These are phyloP conservation scores for Rhodomyrtus psidioides DNA, from an alignment of 441 rosid species.

Conservation along the genomic window DNA sequence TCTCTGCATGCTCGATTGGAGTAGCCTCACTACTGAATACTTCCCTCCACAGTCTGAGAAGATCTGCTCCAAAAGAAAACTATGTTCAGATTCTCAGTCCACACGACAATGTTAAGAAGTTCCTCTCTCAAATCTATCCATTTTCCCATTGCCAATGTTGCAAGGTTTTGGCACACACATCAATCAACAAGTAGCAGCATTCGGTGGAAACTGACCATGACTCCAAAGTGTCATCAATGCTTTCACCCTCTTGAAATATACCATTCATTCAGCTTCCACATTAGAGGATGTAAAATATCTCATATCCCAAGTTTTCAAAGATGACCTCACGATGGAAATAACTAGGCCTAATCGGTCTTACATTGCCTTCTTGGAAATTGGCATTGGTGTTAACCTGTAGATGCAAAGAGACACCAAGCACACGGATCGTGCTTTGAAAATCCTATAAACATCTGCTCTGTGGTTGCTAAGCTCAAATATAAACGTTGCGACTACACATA, in stretches of 20 bases:
- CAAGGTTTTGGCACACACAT: neutral
- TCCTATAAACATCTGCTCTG: neutral
- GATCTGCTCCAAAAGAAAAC: constrained; percentile 45
- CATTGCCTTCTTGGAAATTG: neutral
- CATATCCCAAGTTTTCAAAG: neutral
- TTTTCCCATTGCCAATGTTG: neutral
- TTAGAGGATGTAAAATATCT: neutral
- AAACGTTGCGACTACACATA: neutral
- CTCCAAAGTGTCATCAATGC: neutral
- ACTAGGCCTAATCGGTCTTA: neutral
- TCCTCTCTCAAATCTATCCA: neutral
- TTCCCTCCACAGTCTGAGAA: constrained; percentile 64
- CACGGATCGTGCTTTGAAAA: neutral
- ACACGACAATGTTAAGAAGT: neutral
- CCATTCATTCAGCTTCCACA: neutral
- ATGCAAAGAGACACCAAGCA: neutral
- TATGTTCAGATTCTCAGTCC: neutral
- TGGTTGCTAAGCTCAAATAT: neutral
- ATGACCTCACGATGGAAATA: neutral
- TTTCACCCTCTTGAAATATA: neutral
- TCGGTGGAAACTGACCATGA: neutral
- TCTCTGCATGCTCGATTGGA: constrained; percentile 50
- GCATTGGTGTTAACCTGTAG: neutral
- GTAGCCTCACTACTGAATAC: constrained; percentile 53
- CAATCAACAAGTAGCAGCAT: neutral